phyloP scores from a whole-genome alignment of 768 basidiomycete genomes.

The Hygrocybe punicea region DNA sequence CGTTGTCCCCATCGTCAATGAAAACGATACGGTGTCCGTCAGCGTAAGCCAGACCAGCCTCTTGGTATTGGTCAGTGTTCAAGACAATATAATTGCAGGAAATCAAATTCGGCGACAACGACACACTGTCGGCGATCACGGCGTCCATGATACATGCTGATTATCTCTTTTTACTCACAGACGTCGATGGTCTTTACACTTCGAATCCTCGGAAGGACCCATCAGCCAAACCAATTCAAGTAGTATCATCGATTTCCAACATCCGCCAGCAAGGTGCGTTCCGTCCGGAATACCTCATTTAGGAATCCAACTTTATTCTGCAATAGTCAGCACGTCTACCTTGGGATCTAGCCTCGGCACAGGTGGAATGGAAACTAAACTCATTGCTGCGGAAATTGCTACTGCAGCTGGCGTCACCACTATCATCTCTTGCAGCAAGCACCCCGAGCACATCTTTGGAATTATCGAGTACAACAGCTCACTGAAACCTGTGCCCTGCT shows the following conservation, averaged over 20 bases:
- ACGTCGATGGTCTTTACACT: slow-evolving; percentile 94
- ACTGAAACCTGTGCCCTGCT: slow-evolving; percentile 36
- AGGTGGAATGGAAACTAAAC: slow-evolving; percentile 98
- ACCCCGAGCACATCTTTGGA: slow-evolving; percentile 66
- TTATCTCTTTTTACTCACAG: slow-evolving; percentile 93
- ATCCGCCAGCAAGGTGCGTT: slow-evolving; percentile 75
- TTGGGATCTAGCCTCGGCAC: slow-evolving; percentile 92
- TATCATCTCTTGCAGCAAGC: slow-evolving; percentile 81
- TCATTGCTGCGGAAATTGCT: slow-evolving; percentile 97
- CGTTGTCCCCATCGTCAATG: slow-evolving; percentile 96
- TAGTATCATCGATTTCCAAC: slow-evolving; percentile 76
- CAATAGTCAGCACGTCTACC: slow-evolving; percentile 83
- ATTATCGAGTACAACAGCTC: slow-evolving; percentile 78
- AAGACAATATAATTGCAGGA: slow-evolving; percentile 50
- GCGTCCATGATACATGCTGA: slow-evolving; percentile 97
- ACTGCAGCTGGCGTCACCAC: slow-evolving; percentile 93
- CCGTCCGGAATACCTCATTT: not conserved
- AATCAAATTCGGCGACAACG: slow-evolving; percentile 99
- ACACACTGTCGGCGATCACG: slow-evolving; percentile 95
- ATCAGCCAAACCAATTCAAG: slow-evolving; percentile 70
- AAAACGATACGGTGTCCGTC: slow-evolving; percentile 97
- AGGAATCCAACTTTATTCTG: slow-evolving; percentile 4
- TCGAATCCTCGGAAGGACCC: slow-evolving; percentile 93
- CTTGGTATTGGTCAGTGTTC: not conserved
- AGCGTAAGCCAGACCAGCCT: slow-evolving; percentile 57